Base-by-base conservation (phyloP, 1,139 yeast species). In the Waltiozyma solani region DNA sequence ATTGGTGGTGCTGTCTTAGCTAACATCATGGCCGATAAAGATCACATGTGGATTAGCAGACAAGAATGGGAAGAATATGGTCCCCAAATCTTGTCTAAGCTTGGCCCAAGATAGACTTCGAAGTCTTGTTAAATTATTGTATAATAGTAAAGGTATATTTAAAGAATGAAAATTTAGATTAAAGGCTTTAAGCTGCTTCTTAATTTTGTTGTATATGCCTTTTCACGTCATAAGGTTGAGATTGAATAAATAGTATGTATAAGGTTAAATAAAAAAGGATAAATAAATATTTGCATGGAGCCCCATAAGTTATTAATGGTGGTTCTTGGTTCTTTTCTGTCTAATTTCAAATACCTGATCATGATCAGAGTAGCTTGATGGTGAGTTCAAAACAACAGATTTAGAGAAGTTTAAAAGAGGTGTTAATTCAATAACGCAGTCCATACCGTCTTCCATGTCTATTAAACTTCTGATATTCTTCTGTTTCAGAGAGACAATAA, bases 1-100 rank as follows among this genome's bases (percentile, higher is more conserved):
- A 80, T 91, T 50, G 99, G 99, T 52, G 99, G 99, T 56, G 98
- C 98, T 7, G 98, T 91, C 17, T 71, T 91, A 57, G 98, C 99
- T 29, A 87, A 84, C 56, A 91, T 91, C 53, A 91, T 93, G 97
- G 95, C 95, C 35, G 96, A 91, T 60, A 91, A 89, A 62, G 96
- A 89, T 48, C 96, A 87, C 57, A 84, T 91, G 95, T 89, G 99
- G 99, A 76, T 93, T 53, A 71, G 89, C 41, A 87, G 83, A 60
- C 85, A 82, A 58, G 99, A 91, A 65, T 91, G 98, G 98, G 93
- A 86, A 60, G 99, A 91, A 65, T 85, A 83, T 56, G 98, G 97
- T 30, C 75, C 95, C 34, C 73, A 91, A 38, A 76, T 86, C 18
- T 76, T 91, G 60, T 62, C 69, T 29, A 91, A 91, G 63, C 76